Conservation (phyloP, 805 yeast species). For the Tetrapisispora phaffii region DNA sequence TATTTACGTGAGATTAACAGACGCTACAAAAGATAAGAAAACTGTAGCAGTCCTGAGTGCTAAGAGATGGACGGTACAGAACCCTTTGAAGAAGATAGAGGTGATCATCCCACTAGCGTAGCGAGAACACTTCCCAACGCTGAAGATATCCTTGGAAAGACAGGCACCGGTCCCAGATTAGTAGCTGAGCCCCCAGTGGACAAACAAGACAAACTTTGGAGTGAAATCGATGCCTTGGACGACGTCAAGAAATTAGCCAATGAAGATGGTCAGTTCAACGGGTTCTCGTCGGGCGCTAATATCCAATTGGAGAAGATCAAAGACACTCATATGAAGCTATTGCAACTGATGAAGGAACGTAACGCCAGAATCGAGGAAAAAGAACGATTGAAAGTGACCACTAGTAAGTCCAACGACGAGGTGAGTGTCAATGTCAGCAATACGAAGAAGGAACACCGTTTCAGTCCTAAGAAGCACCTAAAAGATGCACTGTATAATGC, state of each 20-base stretch:
- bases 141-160: not conserved
- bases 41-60: not conserved
- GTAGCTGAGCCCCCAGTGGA: slow-evolving; percentile 16
- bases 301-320: slow-evolving; percentile 40
- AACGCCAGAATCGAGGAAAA: slow-evolving; percentile 13
- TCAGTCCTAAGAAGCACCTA: not conserved
- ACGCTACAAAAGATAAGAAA: not conserved
- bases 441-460: not conserved
- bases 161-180: slow-evolving; percentile 35
- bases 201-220: slow-evolving; percentile 44
- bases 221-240: slow-evolving; percentile 76
- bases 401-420: not conserved
- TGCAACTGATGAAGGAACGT: slow-evolving; percentile 27
- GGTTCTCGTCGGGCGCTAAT: slow-evolving; percentile 35
- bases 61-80: not conserved
- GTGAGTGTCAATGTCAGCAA: not conserved
- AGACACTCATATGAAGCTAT: slow-evolving; percentile 42
- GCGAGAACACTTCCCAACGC: slow-evolving; percentile 3
- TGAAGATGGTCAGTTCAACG: slow-evolving; percentile 34
- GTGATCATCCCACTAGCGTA: not conserved
- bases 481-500: not conserved
- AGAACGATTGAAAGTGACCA: slow-evolving; percentile 4
- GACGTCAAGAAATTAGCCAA: slow-evolving; percentile 58
- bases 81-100: not conserved
- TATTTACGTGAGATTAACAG: too few species aligned